Evolutionary conservation across 208 protist genomes (phyloP).

Genomic region (Acanthamoeba quina): DNA sequence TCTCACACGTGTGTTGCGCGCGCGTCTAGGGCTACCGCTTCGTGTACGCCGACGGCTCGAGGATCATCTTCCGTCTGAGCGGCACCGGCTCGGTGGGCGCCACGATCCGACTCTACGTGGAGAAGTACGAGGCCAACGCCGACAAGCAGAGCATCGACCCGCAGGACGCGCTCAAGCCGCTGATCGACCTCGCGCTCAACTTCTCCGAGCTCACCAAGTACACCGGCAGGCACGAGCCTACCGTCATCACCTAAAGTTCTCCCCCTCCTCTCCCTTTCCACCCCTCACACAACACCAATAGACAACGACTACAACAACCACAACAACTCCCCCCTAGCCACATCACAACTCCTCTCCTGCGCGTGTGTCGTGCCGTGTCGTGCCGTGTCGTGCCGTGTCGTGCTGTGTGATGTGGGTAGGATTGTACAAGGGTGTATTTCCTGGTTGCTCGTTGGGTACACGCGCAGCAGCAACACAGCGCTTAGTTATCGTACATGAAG

Average conservation of each 20-base stretch:
- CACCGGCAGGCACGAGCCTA: slow-evolving; percentile 95
- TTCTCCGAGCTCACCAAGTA: slow-evolving; percentile 92
- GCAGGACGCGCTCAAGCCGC: slow-evolving; percentile 88
- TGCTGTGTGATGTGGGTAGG: neutral
- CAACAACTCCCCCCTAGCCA: too few relatives aligned
- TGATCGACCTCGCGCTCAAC: slow-evolving; percentile 93
- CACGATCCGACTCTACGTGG: slow-evolving; percentile 97
- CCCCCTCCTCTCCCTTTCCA: too few relatives aligned
- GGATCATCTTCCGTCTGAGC: slow-evolving; percentile 97
- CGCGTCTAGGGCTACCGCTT: slow-evolving; percentile 95
- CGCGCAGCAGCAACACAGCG: neutral
- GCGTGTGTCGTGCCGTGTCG: too few relatives aligned
- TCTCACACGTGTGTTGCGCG: too few relatives aligned
- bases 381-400: too few relatives aligned
- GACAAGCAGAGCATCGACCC: slow-evolving; percentile 88
- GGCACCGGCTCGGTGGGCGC: slow-evolving; percentile 96
- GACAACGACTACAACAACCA: too few relatives aligned
- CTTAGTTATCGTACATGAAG: slow-evolving; percentile 74
- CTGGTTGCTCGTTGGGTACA: neutral
- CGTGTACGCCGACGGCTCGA: slow-evolving; percentile 96
- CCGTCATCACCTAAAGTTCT: slow-evolving; percentile 96
- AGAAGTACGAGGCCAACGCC: slow-evolving; percentile 93
- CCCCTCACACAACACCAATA: neutral
- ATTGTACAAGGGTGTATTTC: slow-evolving; percentile 24
- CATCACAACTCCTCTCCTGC: too few relatives aligned